These are phyloP conservation scores for Penicillium sp. DNA, from an alignment of 2,329 filamentous ascomycete species.

Conservation along the genomic window DNA sequence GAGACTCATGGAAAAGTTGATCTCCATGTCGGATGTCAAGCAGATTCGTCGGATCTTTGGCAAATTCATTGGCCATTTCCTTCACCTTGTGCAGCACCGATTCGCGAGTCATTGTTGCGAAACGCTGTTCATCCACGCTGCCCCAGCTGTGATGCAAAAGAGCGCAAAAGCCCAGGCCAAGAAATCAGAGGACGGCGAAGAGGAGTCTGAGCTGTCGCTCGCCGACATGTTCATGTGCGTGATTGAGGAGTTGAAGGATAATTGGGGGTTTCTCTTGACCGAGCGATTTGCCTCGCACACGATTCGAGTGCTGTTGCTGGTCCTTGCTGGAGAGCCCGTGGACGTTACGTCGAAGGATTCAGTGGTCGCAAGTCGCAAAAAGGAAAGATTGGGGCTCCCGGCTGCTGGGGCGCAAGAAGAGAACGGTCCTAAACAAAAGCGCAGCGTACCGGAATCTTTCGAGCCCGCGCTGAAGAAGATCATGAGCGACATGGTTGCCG, in stretches of 20 bases:
- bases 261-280: slow-evolving; percentile 80
- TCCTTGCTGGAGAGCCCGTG: slow-evolving; percentile 81
- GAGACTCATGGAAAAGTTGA: slow-evolving; percentile 85
- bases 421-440: slow-evolving; percentile 50
- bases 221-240: slow-evolving; percentile 83
- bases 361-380: slow-evolving; percentile 87
- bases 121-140: slow-evolving; percentile 82
- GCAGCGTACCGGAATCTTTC: slow-evolving; percentile 77
- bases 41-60: slow-evolving; percentile 88
- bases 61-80: slow-evolving; percentile 83
- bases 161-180: slow-evolving; percentile 53
- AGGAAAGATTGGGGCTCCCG: slow-evolving; percentile 75
- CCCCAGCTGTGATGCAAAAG: slow-evolving; percentile 76
- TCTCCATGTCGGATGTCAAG: slow-evolving; percentile 73
- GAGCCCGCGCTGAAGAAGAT: slow-evolving; percentile 76
- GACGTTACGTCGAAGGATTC: slow-evolving; percentile 70
- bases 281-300: slow-evolving; percentile 90
- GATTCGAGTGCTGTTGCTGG: slow-evolving; percentile 79
- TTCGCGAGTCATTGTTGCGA: slow-evolving; percentile 98
- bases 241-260: slow-evolving; percentile 83
- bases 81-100: slow-evolving; percentile 87
- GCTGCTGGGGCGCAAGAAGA: slow-evolving; percentile 57
- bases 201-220: slow-evolving; percentile 65
- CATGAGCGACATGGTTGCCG: slow-evolving; percentile 73
- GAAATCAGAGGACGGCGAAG: slow-evolving; percentile 49